These are phyloP conservation scores for Apiotrichum montevideense DNA, from an alignment of 1,284 basidiomycete genomes.

Conservation along the genomic window DNA sequence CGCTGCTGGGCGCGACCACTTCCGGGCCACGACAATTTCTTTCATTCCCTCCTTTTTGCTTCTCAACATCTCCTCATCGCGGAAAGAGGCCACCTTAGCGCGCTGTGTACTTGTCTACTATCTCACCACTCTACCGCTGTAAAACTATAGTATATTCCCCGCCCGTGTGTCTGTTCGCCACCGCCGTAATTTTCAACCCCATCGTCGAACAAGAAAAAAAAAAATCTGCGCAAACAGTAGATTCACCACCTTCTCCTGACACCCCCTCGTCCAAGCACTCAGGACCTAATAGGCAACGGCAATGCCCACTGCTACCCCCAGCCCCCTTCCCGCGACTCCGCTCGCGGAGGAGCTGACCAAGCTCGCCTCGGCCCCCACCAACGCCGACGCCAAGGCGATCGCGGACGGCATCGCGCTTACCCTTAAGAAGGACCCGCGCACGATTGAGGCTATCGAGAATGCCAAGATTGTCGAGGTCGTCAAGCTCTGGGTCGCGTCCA, in stretches of 20 bases:
- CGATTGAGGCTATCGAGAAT: slow-evolving; percentile 37
- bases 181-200: neutral
- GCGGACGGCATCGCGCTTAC: slow-evolving; percentile 41
- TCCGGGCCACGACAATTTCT: too few relatives aligned
- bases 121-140: too few relatives aligned
- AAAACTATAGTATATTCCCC: neutral
- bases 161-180: neutral
- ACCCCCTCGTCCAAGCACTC: neutral
- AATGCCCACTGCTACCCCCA: slow-evolving; percentile 23
- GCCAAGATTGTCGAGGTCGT: slow-evolving; percentile 57
- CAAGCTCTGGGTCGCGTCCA: slow-evolving; percentile 69
- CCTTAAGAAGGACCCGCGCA: slow-evolving; percentile 37
- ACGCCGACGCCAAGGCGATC: slow-evolving; percentile 43
- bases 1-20: too few relatives aligned
- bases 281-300: neutral
- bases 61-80: too few relatives aligned
- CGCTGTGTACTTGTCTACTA: too few relatives aligned
- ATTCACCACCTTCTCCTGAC: neutral
- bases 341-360: slow-evolving; percentile 31
- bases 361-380: slow-evolving; percentile 38
- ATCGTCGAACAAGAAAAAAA: neutral
- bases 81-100: too few relatives aligned
- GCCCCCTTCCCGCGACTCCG: slow-evolving; percentile 37
- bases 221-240: neutral
- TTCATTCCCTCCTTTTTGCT: too few relatives aligned